Conservation (phyloP, 78 protist species). For the Tieghemostelium lacteum region DNA sequence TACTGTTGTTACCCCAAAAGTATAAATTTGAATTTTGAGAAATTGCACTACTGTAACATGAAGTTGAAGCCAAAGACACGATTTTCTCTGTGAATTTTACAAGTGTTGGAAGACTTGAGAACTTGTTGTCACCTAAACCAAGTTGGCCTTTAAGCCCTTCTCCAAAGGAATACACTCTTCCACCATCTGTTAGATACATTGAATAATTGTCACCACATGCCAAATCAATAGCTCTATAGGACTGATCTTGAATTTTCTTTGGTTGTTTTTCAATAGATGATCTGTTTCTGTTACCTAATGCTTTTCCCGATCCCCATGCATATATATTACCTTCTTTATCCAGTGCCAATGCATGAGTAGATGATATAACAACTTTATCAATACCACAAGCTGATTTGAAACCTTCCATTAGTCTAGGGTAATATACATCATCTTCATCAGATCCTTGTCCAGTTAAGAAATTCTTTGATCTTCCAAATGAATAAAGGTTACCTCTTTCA, state of each 20-base stretch:
- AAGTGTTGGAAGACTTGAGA: slow-evolving; percentile 26
- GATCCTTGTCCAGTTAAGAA: neutral
- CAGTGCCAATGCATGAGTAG: slow-evolving; percentile 11
- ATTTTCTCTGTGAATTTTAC: slow-evolving; percentile 1
- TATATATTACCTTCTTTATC: slow-evolving; percentile 9
- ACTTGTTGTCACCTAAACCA: slow-evolving; percentile 20
- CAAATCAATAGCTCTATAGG: slow-evolving; percentile 28
- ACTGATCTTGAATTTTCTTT: slow-evolving; percentile 30
- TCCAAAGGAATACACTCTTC: slow-evolving; percentile 11
- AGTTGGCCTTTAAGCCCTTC: slow-evolving; percentile 46
- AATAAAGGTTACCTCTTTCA: slow-evolving; percentile 5
- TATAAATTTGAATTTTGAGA: neutral
- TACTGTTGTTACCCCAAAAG: slow-evolving; percentile 21
- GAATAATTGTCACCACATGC: slow-evolving; percentile 11
- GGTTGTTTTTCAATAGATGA: slow-evolving; percentile 14
- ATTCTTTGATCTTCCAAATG: slow-evolving; percentile 5
- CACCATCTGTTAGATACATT: slow-evolving; percentile 8
- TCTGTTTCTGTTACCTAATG: slow-evolving; percentile 35
- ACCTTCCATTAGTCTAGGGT: slow-evolving; percentile 36
- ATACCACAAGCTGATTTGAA: neutral
- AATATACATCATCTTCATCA: neutral
- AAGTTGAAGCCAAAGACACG: slow-evolving; percentile 5
- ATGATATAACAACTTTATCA: neutral
- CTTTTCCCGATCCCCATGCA: slow-evolving; percentile 40
- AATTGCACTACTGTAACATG: neutral